Evolutionary conservation across 805 yeast species (phyloP).

Genomic region (Hanseniaspora singularis): DNA sequence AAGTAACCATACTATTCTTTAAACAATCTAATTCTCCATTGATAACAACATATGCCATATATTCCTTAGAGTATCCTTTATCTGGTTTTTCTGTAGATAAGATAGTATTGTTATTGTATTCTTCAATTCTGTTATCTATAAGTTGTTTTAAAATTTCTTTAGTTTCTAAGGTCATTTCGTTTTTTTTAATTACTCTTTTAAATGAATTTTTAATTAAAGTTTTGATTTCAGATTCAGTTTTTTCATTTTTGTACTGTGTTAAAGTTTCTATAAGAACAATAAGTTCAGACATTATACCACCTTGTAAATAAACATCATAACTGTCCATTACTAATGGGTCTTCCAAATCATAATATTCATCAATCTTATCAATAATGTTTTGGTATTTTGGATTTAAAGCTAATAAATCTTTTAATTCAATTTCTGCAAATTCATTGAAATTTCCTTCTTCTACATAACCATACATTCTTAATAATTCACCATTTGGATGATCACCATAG

Average conservation of each 20-base stretch:
- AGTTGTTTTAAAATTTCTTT: conserved; percentile 25
- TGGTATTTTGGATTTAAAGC: conserved; percentile 25
- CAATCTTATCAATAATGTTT: conserved; percentile 21
- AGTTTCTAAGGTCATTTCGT: conserved; percentile 40
- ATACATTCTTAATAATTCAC: conserved; percentile 80
- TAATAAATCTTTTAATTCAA: conserved; percentile 32
- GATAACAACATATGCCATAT: conserved; percentile 46
- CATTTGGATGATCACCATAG: conserved; percentile 81
- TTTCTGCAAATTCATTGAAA: conserved; percentile 68
- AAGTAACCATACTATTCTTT: conserved; percentile 27
- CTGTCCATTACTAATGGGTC: conserved; percentile 39
- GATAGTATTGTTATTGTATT: conserved; percentile 38
- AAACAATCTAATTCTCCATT: conserved; percentile 46
- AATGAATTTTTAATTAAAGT: conserved; percentile 26
- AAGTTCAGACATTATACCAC: conserved; percentile 51
- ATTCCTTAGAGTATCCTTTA: conserved; percentile 25
- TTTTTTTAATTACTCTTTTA: conserved; percentile 44
- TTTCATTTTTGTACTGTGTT: conserved; percentile 28
- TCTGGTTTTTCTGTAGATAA: conserved; percentile 9
- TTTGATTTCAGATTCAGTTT: conserved; percentile 25
- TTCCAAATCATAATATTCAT: conserved; percentile 27
- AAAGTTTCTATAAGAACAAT: conserved; percentile 40
- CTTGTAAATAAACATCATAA: conserved; percentile 49
- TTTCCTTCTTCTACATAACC: conserved; percentile 83
- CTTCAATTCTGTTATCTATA: conserved; percentile 26